Evolutionary conservation across 2,329 filamentous ascomycete genomes (phyloP), one percentile per base, ranked within the genome.

Genomic region (Penicillium digitatum): DNA sequence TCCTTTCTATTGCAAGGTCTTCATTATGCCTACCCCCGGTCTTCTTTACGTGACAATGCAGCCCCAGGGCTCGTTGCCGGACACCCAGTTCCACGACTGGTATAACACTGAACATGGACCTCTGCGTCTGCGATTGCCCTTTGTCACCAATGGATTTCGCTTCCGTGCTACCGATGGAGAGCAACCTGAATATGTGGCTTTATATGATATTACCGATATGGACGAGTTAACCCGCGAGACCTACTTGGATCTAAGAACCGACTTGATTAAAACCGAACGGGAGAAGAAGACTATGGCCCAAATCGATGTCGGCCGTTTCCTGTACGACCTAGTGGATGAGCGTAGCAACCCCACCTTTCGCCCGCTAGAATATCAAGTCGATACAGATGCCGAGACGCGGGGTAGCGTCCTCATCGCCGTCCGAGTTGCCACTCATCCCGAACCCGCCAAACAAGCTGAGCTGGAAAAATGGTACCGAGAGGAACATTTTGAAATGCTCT

Each of bases 71-170:
- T 81, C 81, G 62, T 80, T 90, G 64, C 78, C 86, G 52, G 74
- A 81, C 45, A 79, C 83, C 59, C 84, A 89, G 66, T 95, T 95
- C 75, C 88, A 95, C 73, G 89, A 95, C 71, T 93, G 89, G 89
- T 95, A 95, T 78, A 92, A 95, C 77, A 94, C 91, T 73, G 90
- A 95, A 76, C 90, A 95, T 75, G 90, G 90, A 51, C 90, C 90
- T 18, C 83, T 86, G 16, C 87, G 90, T 45, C 82, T 95, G 7
- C 87, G 89, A 46, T 76, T 95, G 14, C 84, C 88, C 4, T 85
- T 87, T 65, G 85, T 92, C 69, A 70, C 76, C 62, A 94, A 90
- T 71, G 90, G 90, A 55, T 86, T 94, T 64, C 87, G 90, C 40
- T 95, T 91, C 75, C 81, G 80, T 26, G 87, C 88, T 9, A 82